Evolutionary conservation across 768 basidiomycete genomes (phyloP), one percentile per base, ranked within the genome.

Genomic region (Piloderma croceum): DNA sequence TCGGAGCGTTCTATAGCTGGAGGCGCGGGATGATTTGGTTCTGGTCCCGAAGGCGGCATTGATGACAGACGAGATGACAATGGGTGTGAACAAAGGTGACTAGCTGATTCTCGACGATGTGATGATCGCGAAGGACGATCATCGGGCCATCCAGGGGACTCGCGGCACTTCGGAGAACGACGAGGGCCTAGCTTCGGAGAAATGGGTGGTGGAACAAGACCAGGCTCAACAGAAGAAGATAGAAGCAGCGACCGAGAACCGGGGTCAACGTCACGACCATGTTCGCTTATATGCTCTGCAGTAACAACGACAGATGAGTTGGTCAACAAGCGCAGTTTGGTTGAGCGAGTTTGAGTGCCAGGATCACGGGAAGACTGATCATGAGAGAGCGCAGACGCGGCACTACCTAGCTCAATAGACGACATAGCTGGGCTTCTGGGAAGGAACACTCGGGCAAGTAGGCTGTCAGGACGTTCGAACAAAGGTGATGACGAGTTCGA

Each of bases 361-460:
- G n/a, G n/a, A n/a, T n/a, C n/a, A n/a, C n/a, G n/a, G n/a, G n/a
- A n/a, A n/a, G n/a, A n/a, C n/a, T n/a, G n/a, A 29, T 29, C 27
- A 29, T 29, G 27, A 9, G 27, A 29, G 10, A 15, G 15, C 27
- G 27, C 27, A 29, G 27, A 29, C 27, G n/a, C n/a, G n/a, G n/a
- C n/a, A n/a, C n/a, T n/a, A n/a, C 15, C 15, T 15, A 15, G 15
- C 27, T 29, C 10, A 29, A 15, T 29, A 29, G 27, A 9, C 27
- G 15, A 29, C 27, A 15, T 9, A 9, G 27, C 27, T 32, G 39
- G 24, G 13, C 27, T 11, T 19, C 45, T 44, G 17, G 39, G 44
- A 24, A 56, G 48, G 38, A 59, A 60, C 5, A 61, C 39, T 10
- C 57, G 56, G 18, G 39, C 49, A 12, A 60, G 48, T n/a, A 58